These are phyloP conservation scores for Lactifluus hygrophoroides DNA, from an alignment of 768 basidiomycete species.

Conservation along the genomic window DNA sequence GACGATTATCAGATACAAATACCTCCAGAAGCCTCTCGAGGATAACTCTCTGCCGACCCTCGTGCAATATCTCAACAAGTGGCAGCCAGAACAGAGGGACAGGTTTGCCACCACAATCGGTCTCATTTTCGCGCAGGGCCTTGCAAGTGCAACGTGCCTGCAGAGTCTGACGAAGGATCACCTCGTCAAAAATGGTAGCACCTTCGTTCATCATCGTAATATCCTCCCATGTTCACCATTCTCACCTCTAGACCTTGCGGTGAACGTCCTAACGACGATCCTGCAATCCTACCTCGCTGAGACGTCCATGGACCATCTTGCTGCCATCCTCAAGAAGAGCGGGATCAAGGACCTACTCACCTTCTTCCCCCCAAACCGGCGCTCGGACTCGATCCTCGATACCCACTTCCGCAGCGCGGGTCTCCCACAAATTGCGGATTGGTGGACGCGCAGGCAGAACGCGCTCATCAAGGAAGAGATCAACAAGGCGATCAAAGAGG, in stretches of 20 bases:
- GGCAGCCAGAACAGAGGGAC: constrained; percentile 66
- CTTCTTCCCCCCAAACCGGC: constrained; percentile 84
- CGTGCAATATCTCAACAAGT: constrained; percentile 84
- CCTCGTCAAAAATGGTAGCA: constrained; percentile 91
- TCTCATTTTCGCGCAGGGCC: constrained; percentile 75
- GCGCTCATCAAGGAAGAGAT: constrained; percentile 75
- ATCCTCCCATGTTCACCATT: not conserved
- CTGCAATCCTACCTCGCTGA: constrained; percentile 75
- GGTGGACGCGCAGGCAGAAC: constrained; percentile 89
- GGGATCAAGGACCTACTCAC: constrained; percentile 76
- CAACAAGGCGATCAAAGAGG: constrained; percentile 55
- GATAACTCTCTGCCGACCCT: constrained; percentile 72
- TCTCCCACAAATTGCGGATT: constrained; percentile 76
- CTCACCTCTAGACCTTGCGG: constrained; percentile 52
- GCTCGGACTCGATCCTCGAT: constrained; percentile 65
- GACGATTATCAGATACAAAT: constrained; percentile 99
- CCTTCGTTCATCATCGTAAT: too few species aligned
- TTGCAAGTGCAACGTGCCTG: constrained; percentile 69
- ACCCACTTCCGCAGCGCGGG: constrained; percentile 80
- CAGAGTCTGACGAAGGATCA: constrained; percentile 86
- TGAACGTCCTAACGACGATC: constrained; percentile 66
- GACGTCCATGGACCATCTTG: constrained; percentile 86
- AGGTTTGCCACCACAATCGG: constrained; percentile 79
- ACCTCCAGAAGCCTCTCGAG: constrained; percentile 96
- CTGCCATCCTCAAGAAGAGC: constrained; percentile 70